A percentile compares a stretch with the other conserved stretches of the same genome.
Conservation (phyloP, 257 asterid genomes). For the Gentiana dahurica region DNA sequence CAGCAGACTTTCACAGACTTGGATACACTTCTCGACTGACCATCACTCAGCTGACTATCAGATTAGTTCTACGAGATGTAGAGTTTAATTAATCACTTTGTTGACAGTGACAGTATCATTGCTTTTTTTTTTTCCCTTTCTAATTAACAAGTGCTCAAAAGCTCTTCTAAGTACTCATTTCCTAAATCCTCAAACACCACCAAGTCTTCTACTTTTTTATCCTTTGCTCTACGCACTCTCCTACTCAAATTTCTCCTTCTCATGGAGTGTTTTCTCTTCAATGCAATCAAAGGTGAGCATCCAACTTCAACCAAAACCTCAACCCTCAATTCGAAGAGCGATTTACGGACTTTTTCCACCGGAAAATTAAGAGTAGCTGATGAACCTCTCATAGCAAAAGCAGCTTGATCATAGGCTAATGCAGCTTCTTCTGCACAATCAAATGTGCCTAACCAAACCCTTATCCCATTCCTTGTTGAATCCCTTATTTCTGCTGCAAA, state of each 20-base stretch:
- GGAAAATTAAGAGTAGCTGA: conserved; percentile 73
- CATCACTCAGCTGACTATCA: no score
- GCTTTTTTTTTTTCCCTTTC: no score
- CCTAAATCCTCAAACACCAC: conserved; percentile 83
- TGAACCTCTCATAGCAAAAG: conserved; percentile 60
- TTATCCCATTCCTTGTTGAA: conserved; percentile 63
- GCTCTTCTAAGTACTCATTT: conserved; percentile 45
- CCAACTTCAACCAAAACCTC: conserved; percentile 42
- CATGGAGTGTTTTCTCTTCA: conserved; percentile 54
- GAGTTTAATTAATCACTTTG: no score
- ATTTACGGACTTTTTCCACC: conserved; percentile 48
- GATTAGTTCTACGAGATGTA: no score
- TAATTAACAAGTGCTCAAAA: conserved; percentile 32
- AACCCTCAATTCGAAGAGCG: conserved; percentile 48
- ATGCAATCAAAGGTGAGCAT: conserved; percentile 68
- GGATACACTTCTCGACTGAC: no score
- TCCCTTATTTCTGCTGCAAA: conserved; percentile 86
- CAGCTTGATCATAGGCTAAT: conserved; percentile 82
- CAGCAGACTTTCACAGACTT: no score
- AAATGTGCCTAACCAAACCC: conserved; percentile 88
- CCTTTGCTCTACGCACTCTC: conserved; percentile 9
- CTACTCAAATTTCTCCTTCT: conserved; percentile 19
- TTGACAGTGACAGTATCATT: no score
- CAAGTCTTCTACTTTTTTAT: conserved; percentile 19
- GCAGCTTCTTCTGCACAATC: conserved; percentile 86